phyloP scores from a whole-genome alignment of 331 rosid genomes.

The Arachis monticola region DNA sequence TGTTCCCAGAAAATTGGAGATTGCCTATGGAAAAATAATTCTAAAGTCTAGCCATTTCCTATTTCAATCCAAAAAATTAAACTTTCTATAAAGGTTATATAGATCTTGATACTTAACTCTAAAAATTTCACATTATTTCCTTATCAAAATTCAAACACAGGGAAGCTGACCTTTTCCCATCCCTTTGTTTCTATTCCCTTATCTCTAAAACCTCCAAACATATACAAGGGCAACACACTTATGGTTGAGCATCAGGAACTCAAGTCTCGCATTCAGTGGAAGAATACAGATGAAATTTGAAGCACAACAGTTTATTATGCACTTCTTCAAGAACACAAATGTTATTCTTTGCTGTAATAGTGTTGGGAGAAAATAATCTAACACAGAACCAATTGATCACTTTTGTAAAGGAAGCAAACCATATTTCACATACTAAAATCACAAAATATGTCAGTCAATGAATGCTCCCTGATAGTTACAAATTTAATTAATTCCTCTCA shows the following conservation, averaged over 20 bases:
- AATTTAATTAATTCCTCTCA: no score
- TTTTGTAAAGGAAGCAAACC: no score
- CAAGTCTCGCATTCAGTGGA: background rate
- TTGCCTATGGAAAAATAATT: background rate
- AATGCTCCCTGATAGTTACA: background rate
- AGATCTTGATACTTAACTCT: background rate
- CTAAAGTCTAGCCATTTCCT: background rate
- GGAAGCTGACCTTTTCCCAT: background rate
- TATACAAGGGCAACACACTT: background rate
- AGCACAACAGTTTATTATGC: background rate
- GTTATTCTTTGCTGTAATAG: no score
- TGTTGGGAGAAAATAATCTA: no score
- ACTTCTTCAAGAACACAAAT: no score
- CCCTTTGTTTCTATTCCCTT: background rate
- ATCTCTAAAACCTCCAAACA: constrained; percentile 2
- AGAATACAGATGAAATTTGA: background rate
- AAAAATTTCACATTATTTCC: background rate
- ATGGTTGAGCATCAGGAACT: background rate
- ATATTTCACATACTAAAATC: constrained; percentile 1
- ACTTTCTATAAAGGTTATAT: background rate
- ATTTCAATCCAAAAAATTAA: background rate
- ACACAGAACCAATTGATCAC: no score
- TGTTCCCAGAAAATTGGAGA: background rate
- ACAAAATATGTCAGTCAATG: background rate
- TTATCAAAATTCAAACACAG: constrained; percentile 4